These are phyloP conservation scores for Cubamyces lactineus DNA, from an alignment of 768 basidiomycete species.

Conservation along the genomic window DNA sequence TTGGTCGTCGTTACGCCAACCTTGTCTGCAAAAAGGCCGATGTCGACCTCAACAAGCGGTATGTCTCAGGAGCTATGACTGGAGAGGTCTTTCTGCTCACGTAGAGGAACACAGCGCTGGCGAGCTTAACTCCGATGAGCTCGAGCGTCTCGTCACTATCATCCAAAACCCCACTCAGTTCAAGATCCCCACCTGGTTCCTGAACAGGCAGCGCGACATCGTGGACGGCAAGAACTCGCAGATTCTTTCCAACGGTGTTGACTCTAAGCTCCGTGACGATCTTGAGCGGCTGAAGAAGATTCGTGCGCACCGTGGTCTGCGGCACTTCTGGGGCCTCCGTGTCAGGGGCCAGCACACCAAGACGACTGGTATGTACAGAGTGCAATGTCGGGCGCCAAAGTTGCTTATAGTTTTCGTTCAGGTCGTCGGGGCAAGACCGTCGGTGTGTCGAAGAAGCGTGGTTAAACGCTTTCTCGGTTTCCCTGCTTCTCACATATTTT, in stretches of 20 bases:
- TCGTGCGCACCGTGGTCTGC: constrained; percentile 90
- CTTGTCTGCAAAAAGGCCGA: constrained; percentile 99
- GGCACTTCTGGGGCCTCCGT: constrained; percentile 93
- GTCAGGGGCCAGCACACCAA: constrained; percentile 99
- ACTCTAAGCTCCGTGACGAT: constrained; percentile 98
- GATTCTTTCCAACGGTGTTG: constrained; percentile 93
- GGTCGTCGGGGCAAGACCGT: constrained; percentile 96
- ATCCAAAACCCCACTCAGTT: constrained; percentile 99
- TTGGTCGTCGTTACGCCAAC: constrained; percentile 98
- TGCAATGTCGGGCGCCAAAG: too few species aligned
- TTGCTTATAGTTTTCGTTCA: constrained; percentile 34
- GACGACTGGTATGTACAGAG: constrained; percentile 75
- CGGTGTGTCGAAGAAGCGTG: constrained; percentile 92
- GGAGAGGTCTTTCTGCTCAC: background rate
- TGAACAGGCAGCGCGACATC: constrained; percentile 99
- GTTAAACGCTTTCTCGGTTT: constrained; percentile 39
- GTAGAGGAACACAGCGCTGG: constrained; percentile 70
- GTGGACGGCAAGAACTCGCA: constrained; percentile 97
- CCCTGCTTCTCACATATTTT: constrained; percentile 11
- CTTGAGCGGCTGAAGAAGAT: constrained; percentile 99
- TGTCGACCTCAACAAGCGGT: constrained; percentile 99
- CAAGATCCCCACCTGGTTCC: constrained; percentile 99
- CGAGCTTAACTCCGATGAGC: constrained; percentile 98
- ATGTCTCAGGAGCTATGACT: constrained; percentile 33
- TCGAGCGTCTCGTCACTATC: constrained; percentile 98